A percentile compares a stretch with the other conserved stretches of the same genome.
Conservation (phyloP, 164 flowering plant genomes). For the Tetracentron sinense region DNA sequence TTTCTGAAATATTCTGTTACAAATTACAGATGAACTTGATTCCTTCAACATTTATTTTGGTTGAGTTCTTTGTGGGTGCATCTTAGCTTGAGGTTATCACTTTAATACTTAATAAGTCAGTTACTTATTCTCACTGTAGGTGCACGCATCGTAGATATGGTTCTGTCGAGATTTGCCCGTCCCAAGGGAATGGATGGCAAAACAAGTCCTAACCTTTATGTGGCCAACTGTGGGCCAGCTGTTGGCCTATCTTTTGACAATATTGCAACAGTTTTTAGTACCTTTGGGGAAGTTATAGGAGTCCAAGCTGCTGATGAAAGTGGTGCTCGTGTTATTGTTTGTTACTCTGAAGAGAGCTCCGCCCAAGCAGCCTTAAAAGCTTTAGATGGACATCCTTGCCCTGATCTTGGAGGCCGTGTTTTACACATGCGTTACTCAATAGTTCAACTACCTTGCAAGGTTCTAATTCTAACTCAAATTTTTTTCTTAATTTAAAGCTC, state of each 20-base stretch:
- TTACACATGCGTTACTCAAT: slow-evolving; percentile 74
- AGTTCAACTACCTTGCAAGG: slow-evolving; percentile 27
- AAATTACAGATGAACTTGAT: too few species aligned
- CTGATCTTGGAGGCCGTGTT: slow-evolving; percentile 54
- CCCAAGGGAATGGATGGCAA: slow-evolving; percentile 31
- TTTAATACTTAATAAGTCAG: not conserved
- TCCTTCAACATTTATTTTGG: not conserved
- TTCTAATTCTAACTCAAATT: slow-evolving; percentile 4
- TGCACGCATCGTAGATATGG: slow-evolving; percentile 15
- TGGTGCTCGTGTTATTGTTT: slow-evolving; percentile 83
- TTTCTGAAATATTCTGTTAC: too few species aligned
- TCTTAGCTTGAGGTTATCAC: not conserved
- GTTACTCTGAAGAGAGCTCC: slow-evolving; percentile 35
- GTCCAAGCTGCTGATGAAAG: slow-evolving; percentile 79
- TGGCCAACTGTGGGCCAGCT: slow-evolving; percentile 93
- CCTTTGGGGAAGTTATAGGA: slow-evolving; percentile 61
- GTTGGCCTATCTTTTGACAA: slow-evolving; percentile 61
- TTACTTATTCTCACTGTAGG: not conserved
- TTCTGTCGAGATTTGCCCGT: slow-evolving; percentile 44
- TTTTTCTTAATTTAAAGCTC: too few species aligned
- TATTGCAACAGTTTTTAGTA: slow-evolving; percentile 51
- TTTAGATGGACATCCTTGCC: slow-evolving; percentile 55
- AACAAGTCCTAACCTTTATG: slow-evolving; percentile 61
- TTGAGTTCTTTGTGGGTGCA: not conserved
- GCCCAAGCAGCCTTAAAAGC: slow-evolving; percentile 59